Evolutionary conservation across 345 rosid genomes (phyloP).

Genomic region (Aurinia saxatilis): DNA sequence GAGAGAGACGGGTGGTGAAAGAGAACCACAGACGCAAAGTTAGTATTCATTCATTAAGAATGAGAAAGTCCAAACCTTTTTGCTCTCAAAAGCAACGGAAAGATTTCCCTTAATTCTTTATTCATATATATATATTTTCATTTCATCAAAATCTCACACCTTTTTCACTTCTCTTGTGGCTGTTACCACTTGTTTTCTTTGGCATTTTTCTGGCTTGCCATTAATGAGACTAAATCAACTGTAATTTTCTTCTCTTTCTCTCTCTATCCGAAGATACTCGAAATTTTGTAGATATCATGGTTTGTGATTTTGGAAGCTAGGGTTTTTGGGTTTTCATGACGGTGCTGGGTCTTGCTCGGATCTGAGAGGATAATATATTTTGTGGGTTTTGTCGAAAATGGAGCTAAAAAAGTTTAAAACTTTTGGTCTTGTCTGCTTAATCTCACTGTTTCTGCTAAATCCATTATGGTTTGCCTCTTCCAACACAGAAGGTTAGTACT

Average conservation of each 20-base stretch:
- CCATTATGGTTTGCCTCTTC: constrained; percentile 50
- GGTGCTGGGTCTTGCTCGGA: constrained; percentile 59
- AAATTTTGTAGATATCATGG: constrained; percentile 24
- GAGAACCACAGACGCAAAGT: constrained; percentile 19
- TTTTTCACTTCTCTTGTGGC: constrained; percentile 17
- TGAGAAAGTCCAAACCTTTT: constrained; percentile 24
- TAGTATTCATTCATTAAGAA: too few species aligned
- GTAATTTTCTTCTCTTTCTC: constrained; percentile 5
- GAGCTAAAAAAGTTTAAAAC: constrained; percentile 31
- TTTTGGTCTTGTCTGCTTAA: constrained; percentile 40
- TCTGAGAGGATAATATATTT: constrained; percentile 52
- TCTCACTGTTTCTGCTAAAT: constrained; percentile 39
- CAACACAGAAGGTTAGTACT: constrained; percentile 78
- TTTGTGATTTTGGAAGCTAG: constrained; percentile 31
- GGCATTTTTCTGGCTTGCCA: constrained; percentile 19
- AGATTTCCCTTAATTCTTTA: constrained; percentile 3
- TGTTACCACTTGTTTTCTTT: constrained; percentile 19
- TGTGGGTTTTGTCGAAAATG: constrained; percentile 28
- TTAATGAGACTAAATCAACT: constrained; percentile 27
- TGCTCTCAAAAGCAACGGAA: constrained; percentile 21
- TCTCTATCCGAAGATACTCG: constrained; percentile 12
- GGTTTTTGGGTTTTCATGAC: constrained; percentile 34
- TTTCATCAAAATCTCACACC: constrained; percentile 11
- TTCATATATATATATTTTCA: neutral
- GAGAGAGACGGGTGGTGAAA: constrained; percentile 17